Evolutionary conservation across 495 filamentous ascomycete species (phyloP).

Genomic region (Tuber borchii): DNA sequence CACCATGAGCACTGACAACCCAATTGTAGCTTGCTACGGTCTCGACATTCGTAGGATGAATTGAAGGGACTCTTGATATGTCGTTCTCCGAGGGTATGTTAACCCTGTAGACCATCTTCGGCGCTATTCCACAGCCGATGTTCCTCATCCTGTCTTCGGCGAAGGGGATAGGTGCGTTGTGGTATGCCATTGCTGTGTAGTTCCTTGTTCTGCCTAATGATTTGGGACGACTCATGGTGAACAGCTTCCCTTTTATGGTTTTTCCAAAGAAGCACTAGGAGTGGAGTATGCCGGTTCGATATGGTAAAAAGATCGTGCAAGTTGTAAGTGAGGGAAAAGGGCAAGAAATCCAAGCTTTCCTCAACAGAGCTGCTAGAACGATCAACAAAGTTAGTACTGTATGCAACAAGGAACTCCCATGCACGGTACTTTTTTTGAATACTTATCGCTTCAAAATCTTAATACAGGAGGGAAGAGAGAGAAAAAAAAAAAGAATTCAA

Average conservation of each 20-base stretch:
- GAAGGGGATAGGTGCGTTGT: conserved; percentile 14
- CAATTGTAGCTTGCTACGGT: conserved; percentile 26
- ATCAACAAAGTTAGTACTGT: background rate
- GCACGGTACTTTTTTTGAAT: background rate
- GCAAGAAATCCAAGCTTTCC: background rate
- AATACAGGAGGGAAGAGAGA: background rate
- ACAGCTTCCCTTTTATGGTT: background rate
- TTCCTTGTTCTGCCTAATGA: background rate
- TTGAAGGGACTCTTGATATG: conserved; percentile 7
- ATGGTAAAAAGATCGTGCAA: background rate
- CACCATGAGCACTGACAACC: conserved; percentile 23
- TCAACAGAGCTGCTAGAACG: background rate
- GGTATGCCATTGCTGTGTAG: background rate
- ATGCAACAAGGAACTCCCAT: conserved; percentile 1
- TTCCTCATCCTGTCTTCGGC: conserved; percentile 11
- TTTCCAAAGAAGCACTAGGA: background rate
- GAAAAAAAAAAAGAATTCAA: background rate
- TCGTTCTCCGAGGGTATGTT: conserved; percentile 12
- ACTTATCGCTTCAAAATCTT: background rate
- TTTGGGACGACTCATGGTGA: conserved; percentile 3
- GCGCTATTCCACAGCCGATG: conserved; percentile 11
- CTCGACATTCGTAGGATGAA: conserved; percentile 23
- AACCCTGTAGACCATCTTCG: conserved; percentile 7
- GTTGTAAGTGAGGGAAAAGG: background rate
- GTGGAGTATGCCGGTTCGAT: background rate